A percentile compares a stretch with the other conserved stretches of the same genome.
Conservation (phyloP, 164 flowering plant genomes). For the Tinospora cordifolia region DNA sequence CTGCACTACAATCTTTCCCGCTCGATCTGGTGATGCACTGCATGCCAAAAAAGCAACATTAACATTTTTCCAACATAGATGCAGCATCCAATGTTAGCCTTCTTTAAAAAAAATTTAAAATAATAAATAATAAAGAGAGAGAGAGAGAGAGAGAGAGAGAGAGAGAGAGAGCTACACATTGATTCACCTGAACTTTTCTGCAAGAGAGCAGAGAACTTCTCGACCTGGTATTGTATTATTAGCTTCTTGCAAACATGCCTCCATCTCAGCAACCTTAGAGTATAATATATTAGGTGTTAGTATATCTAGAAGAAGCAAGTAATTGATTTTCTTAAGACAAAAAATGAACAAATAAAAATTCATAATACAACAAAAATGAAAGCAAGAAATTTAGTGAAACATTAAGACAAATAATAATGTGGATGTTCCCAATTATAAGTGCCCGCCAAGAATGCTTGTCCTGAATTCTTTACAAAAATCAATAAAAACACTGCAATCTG, state of each 20-base stretch:
- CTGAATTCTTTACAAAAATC: too few species aligned
- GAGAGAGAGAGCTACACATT: not conserved
- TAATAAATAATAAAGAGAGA: too few species aligned
- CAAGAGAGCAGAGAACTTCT: slow-evolving; percentile 61
- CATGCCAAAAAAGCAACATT: slow-evolving; percentile 15
- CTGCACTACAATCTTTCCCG: slow-evolving; percentile 72
- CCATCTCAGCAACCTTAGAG: slow-evolving; percentile 72
- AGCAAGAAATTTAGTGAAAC: not conserved
- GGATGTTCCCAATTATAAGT: too few species aligned
- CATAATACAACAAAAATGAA: not conserved
- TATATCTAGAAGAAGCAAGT: not conserved
- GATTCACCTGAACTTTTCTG: slow-evolving; percentile 78
- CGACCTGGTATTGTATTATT: slow-evolving; percentile 57
- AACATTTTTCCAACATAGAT: not conserved
- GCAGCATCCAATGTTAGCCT: not conserved
- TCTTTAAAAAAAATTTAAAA: not conserved
- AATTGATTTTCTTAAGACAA: not conserved
- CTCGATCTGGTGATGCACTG: slow-evolving; percentile 65
- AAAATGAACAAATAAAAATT: too few species aligned
- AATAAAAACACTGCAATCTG: too few species aligned
- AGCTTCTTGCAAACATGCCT: slow-evolving; percentile 61
- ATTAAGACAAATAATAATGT: not conserved
- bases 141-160: too few species aligned
- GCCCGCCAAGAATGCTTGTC: too few species aligned
- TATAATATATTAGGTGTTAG: not conserved